Conservation (phyloP, 768 basidiomycete species). For the Lyophyllum semitale region DNA sequence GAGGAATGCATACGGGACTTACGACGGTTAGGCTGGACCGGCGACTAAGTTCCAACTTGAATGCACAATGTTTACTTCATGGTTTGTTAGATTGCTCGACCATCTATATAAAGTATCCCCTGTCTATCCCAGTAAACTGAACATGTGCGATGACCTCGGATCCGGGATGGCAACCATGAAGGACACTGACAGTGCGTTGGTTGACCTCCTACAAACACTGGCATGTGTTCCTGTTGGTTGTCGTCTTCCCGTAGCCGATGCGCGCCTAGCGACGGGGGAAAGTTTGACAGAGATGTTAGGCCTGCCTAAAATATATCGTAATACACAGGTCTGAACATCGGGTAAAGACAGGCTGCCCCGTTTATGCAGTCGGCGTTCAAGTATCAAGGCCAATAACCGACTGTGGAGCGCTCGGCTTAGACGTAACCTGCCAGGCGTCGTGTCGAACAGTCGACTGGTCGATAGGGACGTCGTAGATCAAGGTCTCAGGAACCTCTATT, state of each 20-base stretch:
- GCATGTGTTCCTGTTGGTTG: neutral
- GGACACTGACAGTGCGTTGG: neutral
- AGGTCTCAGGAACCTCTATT: neutral
- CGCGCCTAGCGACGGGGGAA: neutral
- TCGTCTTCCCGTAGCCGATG: too few relatives aligned
- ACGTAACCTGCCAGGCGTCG: neutral
- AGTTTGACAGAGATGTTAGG: neutral
- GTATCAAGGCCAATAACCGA: neutral
- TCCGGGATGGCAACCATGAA: conserved; percentile 6
- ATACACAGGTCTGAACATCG: neutral
- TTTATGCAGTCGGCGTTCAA: neutral
- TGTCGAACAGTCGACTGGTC: neutral
- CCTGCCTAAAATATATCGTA: neutral
- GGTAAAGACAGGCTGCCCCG: neutral
- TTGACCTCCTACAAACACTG: neutral
- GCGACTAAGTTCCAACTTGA: conserved; percentile 28
- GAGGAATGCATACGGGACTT: conserved; percentile 53
- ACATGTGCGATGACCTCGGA: conserved; percentile 5
- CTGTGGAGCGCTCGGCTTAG: neutral
- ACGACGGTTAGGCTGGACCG: conserved; percentile 52
- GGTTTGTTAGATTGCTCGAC: neutral
- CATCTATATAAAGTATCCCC: neutral
- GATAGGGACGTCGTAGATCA: neutral
- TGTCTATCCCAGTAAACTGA: neutral
- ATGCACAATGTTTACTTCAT: neutral